Evolutionary conservation across 2,329 filamentous ascomycete genomes (phyloP), one percentile per base, ranked within the genome.

Genomic region (Zymoseptoria ardabiliae): DNA sequence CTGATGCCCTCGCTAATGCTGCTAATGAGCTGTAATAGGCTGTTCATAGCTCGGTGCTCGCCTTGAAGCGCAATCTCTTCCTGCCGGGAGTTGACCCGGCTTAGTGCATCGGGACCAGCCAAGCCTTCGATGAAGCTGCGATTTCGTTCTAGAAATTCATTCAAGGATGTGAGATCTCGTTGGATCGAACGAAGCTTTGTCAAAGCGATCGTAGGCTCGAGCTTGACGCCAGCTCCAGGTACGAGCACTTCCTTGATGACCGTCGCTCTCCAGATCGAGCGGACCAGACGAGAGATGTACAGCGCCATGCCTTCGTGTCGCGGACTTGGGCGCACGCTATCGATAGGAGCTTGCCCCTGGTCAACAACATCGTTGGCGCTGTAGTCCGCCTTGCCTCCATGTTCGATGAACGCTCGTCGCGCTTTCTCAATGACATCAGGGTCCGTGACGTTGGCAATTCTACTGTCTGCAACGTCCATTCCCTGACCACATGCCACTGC

Each of bases 1-100:
- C 93, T 96, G 55, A 99, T 96, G 3, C 94, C 94, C 73, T 99
- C 94, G 7, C 94, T 92, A 48, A 97, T 94, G 72, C 91, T 91
- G 57, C 88, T 87, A 73, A 97, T 90, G 22, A 99, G 80, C 64
- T 88, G 86, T 63, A 96, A 85, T 54, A 99, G 78, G 2, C 91
- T 91, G 70, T 94, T 88, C 64, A 99, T 82, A 10, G 92, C 92
- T 67, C 95, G 90, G 72, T 99, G 93, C 74, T 99, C 94, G 13
- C 91, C 93, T 73, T 97, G 93, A 21, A 96, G 80, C 0, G 92
- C 90, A 53, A 96, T 84, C 73, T 97, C 93, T 68, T 97, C 94
- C 71, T 96, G 89, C 64, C 93, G 87, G 58, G 86, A 94, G 0
- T 85, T 83, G 1, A 88, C 87, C 55, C 88, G 83, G 54, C 87